Evolutionary conservation across 441 rosid species (phyloP), one percentile per base, ranked within the genome.

Genomic region (Pelargonium myrrhifolium): DNA sequence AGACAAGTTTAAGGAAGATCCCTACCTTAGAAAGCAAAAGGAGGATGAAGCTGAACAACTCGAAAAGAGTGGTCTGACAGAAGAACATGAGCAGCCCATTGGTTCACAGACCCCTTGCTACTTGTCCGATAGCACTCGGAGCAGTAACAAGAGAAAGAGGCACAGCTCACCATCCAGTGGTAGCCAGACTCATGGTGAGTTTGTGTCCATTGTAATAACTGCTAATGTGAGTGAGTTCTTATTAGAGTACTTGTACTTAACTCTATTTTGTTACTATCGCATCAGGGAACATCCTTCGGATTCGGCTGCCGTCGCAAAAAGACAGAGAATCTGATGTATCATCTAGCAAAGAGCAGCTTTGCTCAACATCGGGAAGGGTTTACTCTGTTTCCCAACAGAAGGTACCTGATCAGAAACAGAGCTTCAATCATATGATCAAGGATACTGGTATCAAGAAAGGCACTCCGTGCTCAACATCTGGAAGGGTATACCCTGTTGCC

Each of bases 61-160:
- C 71, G 86, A 82, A 73, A 82, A 73, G 72, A 85, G 90, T 81
- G 85, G 68, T 59, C 61, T 93, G 31, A 85, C 93, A 0, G 96
- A 85, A 65, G 99, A 93, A 72, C 93, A 83, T 39, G 86, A 64
- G 1, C 78, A 64, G 4, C 87, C 92, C 24, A 26, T 75, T 45
- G 49, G 58, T 24, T 45, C 45, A 6, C 77, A 64, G 56, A 71
- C 40, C 40, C 20, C 67, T 6, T 78, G 83, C 14, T 81, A 78
- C 65, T 35, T 79, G 3, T 86, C 96, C 37, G 92, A 86, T 67
- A 84, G 83, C 18, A 75, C 76, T 9, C 78, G 79, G 53, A 79
- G 81, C 75, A 71, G 78, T 61, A 80, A 77, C 61, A 83, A 86
- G 79, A 80, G 85, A 65, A 85, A 77, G 70, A 58, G 73, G 62